Evolutionary conservation across 106 monocot species (phyloP), one percentile per base, ranked within the genome.

Genomic region (Acanthochlamys bracteata): DNA sequence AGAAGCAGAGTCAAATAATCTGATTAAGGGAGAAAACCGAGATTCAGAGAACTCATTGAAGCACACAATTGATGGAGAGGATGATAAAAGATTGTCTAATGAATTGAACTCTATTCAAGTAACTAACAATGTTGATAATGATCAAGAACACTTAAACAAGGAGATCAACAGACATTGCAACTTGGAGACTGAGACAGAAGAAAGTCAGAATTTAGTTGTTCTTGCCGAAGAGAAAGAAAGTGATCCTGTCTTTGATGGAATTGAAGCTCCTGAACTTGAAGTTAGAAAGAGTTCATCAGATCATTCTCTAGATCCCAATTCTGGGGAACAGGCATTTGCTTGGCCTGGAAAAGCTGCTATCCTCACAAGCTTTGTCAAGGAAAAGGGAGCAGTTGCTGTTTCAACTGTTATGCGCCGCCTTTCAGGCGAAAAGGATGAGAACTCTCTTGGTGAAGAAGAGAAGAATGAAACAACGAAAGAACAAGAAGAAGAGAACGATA

Each of bases 311-410:
- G 77, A 78, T 15, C 40, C 39, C 42, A 72, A 81, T 25, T 56
- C 72, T 15, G 79, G 76, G 15, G 64, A 40, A 25, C 82, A 68
- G 46, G 46, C 26, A 41, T 75, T 53, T 82, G 77, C 77, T 25
- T 85, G 85, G 86, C 76, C 83, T 69, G 89, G 79, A 75, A 89
- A 86, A 61, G 93, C 93, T 54, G 80, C 70, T 74, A 81, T 86
- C 4, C 41, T 94, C 17, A 86, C 76, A 59, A 90, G 86, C 24
- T 82, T 90, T 66, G 90, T 94, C 7, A 94, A 82, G 69, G 89
- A 79, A 64, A 94, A 78, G 57, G 75, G 89, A 63, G 70, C 75
- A 54, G 70, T 84, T 69, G 86, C 82, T 46, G 84, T 94, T 71
- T 84, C 94, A 25, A 86, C 41, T 61, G 66, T 94, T 71, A 46